Evolutionary conservation across 306 rosid genomes (phyloP).

Genomic region (Cucumis cinereus): DNA sequence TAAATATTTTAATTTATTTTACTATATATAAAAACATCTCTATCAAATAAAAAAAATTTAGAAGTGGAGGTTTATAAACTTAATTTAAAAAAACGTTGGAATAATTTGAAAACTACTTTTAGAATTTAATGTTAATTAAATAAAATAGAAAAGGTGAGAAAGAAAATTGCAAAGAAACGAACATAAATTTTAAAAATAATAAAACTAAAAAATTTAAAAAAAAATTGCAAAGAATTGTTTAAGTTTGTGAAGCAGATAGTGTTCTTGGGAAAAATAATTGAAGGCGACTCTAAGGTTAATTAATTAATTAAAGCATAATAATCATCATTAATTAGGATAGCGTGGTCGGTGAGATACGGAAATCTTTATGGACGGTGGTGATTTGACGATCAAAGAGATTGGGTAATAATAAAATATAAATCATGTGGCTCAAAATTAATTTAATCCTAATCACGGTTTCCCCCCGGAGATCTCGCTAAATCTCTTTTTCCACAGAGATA

Average conservation of each 20-base stretch:
- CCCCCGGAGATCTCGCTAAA: slow-evolving; percentile 1
- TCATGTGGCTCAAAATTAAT: slow-evolving; percentile 3
- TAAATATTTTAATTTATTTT: too few relatives aligned
- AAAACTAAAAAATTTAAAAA: too few relatives aligned
- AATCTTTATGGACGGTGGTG: slow-evolving; percentile 40
- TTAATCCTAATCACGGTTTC: not conserved
- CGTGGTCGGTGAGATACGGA: slow-evolving; percentile 46
- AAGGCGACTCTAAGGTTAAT: not conserved
- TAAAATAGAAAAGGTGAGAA: too few relatives aligned
- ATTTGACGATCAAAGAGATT: slow-evolving; percentile 8
- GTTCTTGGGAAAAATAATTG: not conserved
- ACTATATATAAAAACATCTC: too few relatives aligned
- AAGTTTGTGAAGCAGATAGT: not conserved
- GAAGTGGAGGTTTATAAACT: too few relatives aligned
- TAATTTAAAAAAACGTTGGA: too few relatives aligned
- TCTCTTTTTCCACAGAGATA: not conserved
- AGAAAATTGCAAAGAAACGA: too few relatives aligned
- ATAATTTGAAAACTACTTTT: too few relatives aligned
- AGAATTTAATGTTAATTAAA: too few relatives aligned
- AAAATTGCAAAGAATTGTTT: not conserved
- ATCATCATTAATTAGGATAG: not conserved
- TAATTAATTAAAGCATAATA: not conserved
- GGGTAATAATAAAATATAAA: not conserved
- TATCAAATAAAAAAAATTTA: too few relatives aligned
- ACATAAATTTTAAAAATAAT: too few relatives aligned